Evolutionary conservation across 208 protist species (phyloP), one percentile per base, ranked within the genome.

Genomic region (Acanthamoeba royreba): DNA sequence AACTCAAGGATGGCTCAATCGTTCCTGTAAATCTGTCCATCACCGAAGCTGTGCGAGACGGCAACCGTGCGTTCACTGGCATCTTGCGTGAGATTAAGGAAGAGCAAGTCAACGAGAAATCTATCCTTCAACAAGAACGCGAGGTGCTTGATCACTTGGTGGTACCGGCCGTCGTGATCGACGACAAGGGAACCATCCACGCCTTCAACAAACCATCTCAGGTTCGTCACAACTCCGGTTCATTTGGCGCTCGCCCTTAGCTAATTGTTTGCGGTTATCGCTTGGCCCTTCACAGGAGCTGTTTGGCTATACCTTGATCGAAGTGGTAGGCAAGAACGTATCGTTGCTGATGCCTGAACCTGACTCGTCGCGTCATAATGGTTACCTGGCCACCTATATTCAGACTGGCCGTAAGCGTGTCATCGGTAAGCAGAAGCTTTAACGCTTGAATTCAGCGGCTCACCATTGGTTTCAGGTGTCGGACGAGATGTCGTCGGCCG

Each of bases 301-400:
- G 33, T 74, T 92, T 35, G 85, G 85, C 33, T 92, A 92, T 53
- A 33, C 33, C 9, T 28, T 92, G 53, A 92, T 92, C 58, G 85
- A 92, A 38, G 85, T 92, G 11, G 85, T 92, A 40, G 85, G 85
- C 85, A 92, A 92, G 85, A 92, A 92, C 85, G 85, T 92, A 53
- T 42, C 15, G n/a, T 52, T 92, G 55, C 58, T 92, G 31, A 92
- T 92, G 85, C 85, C 85, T n/a, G 45, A 92, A 13, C 85, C 85
- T 31, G 85, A 92, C 42, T 55, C 38, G 22, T 46, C 33, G 22
- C 33, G 55, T 15, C 85, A 92, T 53, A 52, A 92, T 40, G 25
- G 85, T 53, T 92, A 74, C 40, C 38, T 92, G 40, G 17, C 19
- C 35, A 72, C 35, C 85, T 92, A 92, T 40, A 28, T 25, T 38